Evolutionary conservation across 1,284 basidiomycete genomes (phyloP).

Genomic region (Fomitiporia mediterranea): DNA sequence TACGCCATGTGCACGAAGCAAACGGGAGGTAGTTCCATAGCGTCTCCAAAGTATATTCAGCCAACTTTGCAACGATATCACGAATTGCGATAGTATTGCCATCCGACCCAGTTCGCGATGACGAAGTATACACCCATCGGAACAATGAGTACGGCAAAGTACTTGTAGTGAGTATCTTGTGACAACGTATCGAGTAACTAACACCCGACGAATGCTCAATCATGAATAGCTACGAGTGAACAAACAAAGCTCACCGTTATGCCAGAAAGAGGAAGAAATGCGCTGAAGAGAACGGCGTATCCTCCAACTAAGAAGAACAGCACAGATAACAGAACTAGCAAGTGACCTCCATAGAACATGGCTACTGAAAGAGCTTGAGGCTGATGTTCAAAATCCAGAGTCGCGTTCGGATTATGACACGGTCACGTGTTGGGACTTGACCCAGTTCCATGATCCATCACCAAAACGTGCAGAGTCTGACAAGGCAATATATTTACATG

Average conservation of each 20-base stretch:
- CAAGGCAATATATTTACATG: too few relatives aligned
- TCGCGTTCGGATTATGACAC: too few relatives aligned
- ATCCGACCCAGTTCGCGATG: slow-evolving; percentile 96
- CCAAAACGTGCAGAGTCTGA: too few relatives aligned
- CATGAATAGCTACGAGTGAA: neutral
- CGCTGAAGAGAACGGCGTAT: slow-evolving; percentile 62
- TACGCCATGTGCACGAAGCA: too few relatives aligned
- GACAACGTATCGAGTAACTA: slow-evolving; percentile 62
- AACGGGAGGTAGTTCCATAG: too few relatives aligned
- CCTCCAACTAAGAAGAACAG: slow-evolving; percentile 53
- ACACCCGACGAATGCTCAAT: neutral
- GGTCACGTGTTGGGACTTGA: too few relatives aligned
- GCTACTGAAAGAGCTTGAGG: too few relatives aligned
- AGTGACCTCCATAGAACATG: slow-evolving; percentile 43
- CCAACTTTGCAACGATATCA: too few relatives aligned
- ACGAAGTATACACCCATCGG: slow-evolving; percentile 83
- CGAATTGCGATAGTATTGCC: slow-evolving; percentile 91
- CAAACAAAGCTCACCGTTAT: slow-evolving; percentile 41
- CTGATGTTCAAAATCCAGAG: too few relatives aligned
- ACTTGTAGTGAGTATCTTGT: slow-evolving; percentile 84
- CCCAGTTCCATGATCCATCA: too few relatives aligned
- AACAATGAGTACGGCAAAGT: slow-evolving; percentile 73
- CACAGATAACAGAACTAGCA: slow-evolving; percentile 43
- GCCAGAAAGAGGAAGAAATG: slow-evolving; percentile 51
- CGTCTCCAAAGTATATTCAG: too few relatives aligned